Percentiles rank a stretch among this genome's conserved stretches.
These are phyloP conservation scores for Podospora conica DNA, from an alignment of 495 filamentous ascomycete species.

Conservation along the genomic window DNA sequence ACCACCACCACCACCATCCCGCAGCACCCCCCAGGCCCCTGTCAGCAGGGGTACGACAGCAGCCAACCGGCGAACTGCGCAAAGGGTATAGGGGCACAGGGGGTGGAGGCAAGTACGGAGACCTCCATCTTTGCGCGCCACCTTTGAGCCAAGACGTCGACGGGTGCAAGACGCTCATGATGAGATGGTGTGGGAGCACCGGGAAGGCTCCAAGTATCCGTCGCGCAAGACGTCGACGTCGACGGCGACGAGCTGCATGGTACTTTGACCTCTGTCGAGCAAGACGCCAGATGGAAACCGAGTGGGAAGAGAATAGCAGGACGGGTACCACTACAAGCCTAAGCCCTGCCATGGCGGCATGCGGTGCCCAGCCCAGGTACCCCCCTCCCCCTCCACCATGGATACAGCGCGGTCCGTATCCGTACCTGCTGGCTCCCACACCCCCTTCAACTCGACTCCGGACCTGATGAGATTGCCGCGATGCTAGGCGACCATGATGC, in stretches of 20 bases:
- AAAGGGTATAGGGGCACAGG: slow-evolving; percentile 11
- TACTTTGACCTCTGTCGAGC: slow-evolving; percentile 3
- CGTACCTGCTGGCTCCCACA: background rate
- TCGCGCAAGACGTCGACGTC: background rate
- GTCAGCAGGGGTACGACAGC: slow-evolving; percentile 15
- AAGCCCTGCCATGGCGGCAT: slow-evolving; percentile 7
- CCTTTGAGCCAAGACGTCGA: background rate
- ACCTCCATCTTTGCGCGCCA: background rate
- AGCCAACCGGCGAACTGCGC: background rate
- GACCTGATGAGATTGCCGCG: slow-evolving; percentile 3
- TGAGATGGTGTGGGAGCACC: background rate
- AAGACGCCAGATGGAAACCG: background rate
- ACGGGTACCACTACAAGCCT: slow-evolving; percentile 8
- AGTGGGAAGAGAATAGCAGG: background rate
- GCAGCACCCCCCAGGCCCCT: slow-evolving; percentile 10
- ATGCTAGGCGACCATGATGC: slow-evolving; percentile 8
- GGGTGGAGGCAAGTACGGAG: background rate
- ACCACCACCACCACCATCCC: background rate
- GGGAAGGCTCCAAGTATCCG: background rate
- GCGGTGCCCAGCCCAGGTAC: slow-evolving; percentile 12
- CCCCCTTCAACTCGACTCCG: background rate
- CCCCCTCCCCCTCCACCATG: background rate
- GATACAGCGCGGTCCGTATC: background rate
- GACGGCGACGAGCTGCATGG: background rate
- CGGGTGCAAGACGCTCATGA: background rate